phyloP scores from a whole-genome alignment of 495 filamentous ascomycete species.

The Trichodelitschia bisporula region DNA sequence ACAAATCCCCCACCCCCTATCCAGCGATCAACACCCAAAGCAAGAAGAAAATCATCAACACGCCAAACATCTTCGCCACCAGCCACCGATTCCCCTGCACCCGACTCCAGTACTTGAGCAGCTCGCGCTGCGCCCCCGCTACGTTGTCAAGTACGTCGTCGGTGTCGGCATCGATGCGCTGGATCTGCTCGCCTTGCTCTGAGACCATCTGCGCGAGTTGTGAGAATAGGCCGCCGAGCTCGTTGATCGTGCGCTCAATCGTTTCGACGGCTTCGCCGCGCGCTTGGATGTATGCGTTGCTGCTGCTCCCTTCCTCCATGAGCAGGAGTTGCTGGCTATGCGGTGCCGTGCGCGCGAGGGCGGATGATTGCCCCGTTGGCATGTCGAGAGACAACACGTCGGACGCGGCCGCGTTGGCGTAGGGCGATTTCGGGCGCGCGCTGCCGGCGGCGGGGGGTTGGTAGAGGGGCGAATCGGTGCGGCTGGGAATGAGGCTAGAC shows the following conservation, averaged over 20 bases:
- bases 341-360: constrained; percentile 7
- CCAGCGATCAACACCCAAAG: constrained; percentile 33
- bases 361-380: constrained; percentile 13
- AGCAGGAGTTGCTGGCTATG: constrained; percentile 69
- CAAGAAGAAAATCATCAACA: constrained; percentile 43
- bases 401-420: constrained; percentile 19
- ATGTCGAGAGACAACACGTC: constrained; percentile 67
- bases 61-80: constrained; percentile 97
- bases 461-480: constrained; percentile 64
- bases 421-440: constrained; percentile 24
- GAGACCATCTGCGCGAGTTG: constrained; percentile 94
- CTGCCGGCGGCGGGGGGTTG: constrained; percentile 37
- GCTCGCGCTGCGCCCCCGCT: constrained; percentile 76
- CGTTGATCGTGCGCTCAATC: constrained; percentile 84
- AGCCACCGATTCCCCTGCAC: constrained; percentile 91
- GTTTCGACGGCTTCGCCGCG: constrained; percentile 90
- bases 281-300: constrained; percentile 77
- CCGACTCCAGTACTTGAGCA: constrained; percentile 88
- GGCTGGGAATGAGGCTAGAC: constrained; percentile 24
- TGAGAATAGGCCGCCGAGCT: constrained; percentile 87
- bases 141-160: constrained; percentile 95
- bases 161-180: constrained; percentile 60
- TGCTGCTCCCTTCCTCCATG: constrained; percentile 77
- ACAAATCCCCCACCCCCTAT: too few species aligned
- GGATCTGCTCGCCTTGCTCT: constrained; percentile 89